Conservation (phyloP, 768 basidiomycete genomes). For the Pulveroboletus frians region DNA sequence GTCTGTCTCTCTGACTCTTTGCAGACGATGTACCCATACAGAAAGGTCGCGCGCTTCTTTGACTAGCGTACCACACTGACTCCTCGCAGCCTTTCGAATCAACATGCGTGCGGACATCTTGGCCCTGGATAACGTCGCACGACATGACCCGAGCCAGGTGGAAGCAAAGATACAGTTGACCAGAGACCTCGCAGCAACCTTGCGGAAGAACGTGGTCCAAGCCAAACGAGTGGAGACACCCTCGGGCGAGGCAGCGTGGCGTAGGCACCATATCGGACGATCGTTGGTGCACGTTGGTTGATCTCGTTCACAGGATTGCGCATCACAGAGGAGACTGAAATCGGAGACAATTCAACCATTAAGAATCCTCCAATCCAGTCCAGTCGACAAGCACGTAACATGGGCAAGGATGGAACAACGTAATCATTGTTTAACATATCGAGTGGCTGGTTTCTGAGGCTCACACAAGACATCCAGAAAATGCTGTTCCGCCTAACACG, state of each 20-base stretch:
- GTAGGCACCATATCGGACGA: slow-evolving; percentile 34
- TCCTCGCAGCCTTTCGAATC: slow-evolving; percentile 55
- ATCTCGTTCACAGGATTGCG: slow-evolving; percentile 50
- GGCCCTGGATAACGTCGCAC: slow-evolving; percentile 37
- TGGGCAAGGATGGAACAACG: slow-evolving; percentile 35
- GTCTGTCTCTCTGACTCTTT: not conserved
- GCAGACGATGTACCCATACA: slow-evolving; percentile 56
- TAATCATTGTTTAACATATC: slow-evolving; percentile 24
- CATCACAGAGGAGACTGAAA: slow-evolving; percentile 75
- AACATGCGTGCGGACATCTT: slow-evolving; percentile 58
- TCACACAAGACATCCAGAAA: slow-evolving; percentile 26
- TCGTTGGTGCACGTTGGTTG: not conserved
- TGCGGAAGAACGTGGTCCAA: slow-evolving; percentile 85
- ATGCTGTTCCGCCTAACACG: slow-evolving; percentile 29
- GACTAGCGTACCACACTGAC: slow-evolving; percentile 3
- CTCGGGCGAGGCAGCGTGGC: slow-evolving; percentile 47
- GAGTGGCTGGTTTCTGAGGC: slow-evolving; percentile 25
- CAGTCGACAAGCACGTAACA: slow-evolving; percentile 43
- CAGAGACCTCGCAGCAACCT: slow-evolving; percentile 64
- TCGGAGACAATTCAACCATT: slow-evolving; percentile 80
- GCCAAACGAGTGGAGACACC: slow-evolving; percentile 45
- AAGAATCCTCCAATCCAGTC: slow-evolving; percentile 53
- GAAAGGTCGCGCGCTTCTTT: slow-evolving; percentile 33
- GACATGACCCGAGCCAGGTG: slow-evolving; percentile 44
- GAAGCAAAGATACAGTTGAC: slow-evolving; percentile 54